Evolutionary conservation across 805 yeast species (phyloP), one percentile per base, ranked within the genome.

Genomic region (Myxozyma melibiosi): DNA sequence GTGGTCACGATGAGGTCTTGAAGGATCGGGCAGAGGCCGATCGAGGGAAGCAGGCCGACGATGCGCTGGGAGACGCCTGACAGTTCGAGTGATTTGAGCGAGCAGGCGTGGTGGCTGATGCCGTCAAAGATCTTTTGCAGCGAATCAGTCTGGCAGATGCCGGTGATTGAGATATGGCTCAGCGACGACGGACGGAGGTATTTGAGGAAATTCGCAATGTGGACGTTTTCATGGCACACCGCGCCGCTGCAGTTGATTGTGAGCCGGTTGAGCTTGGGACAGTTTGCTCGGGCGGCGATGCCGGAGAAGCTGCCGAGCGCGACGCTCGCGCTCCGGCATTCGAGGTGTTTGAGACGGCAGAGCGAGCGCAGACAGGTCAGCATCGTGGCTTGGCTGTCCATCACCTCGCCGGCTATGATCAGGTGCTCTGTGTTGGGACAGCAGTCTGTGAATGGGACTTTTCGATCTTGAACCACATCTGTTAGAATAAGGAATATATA

Each of bases 291-390:
- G 24, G 55, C 55, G 5, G 35, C 30, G 31, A 38, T 27, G 28
- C 55, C 55, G 16, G 55, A 51, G 33, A 51, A 51, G 20, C 51
- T 43, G 35, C 55, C 55, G 6, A 51, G 51, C 20, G 51, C 51
- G 18, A 51, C n/a, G 13, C 35, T 25, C 13, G 55, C 49, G 39
- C 50, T 33, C 0, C 30, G 39, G 28, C 48, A 24, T 13, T 51
- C 51, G 24, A 51, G 42, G 9, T 40, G 28, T 24, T 18, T 25
- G 31, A 51, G 30, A 42, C 44, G 30, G 22, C 28, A 35, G 28
- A 51, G 24, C 16, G 34, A 45, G 8, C 22, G 44, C 22, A 51
- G 45, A 28, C 43, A 51, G 11, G 55, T 44, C 22, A 51, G 48
- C 46, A 51, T 30, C 14, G 49, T 16, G 11, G 39, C 33, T 27